Evolutionary conservation across 768 basidiomycete species (phyloP).

Genomic region (Rhodotorula taiwanensis): DNA sequence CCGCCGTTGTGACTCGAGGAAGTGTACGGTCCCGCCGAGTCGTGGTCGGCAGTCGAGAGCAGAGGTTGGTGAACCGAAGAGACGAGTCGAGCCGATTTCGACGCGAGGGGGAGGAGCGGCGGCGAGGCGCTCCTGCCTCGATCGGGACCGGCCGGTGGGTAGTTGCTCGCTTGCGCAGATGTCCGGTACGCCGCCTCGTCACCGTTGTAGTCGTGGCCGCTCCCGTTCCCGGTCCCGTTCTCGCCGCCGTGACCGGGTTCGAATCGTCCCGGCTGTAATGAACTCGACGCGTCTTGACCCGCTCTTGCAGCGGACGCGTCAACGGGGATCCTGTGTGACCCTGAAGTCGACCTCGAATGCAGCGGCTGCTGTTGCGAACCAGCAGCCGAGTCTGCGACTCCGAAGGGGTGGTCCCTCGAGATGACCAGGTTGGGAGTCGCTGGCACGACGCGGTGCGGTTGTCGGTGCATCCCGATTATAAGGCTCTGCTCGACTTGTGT

Average conservation of each 20-base stretch:
- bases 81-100: neutral
- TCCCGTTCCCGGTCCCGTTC: no score
- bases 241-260: neutral
- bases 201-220: no score
- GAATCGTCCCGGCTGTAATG: no score
- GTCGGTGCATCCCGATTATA: neutral
- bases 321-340: no score
- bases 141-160: neutral
- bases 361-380: no score
- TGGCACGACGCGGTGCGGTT: neutral
- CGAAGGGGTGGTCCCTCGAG: neutral
- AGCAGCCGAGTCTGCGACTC: no score
- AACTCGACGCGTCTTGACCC: no score
- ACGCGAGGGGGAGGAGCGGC: neutral
- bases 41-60: conserved; percentile 3
- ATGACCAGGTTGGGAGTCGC: conserved; percentile 5
- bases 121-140: neutral
- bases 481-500: no score
- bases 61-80: conserved; percentile 25
- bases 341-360: no score
- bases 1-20: neutral
- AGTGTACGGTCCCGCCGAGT: no score
- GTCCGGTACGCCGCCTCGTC: no score
- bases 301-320: neutral
- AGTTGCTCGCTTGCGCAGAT: no score